These are phyloP conservation scores for Colletotrichum lentis DNA, from an alignment of 2,329 filamentous ascomycete genomes.

Conservation along the genomic window DNA sequence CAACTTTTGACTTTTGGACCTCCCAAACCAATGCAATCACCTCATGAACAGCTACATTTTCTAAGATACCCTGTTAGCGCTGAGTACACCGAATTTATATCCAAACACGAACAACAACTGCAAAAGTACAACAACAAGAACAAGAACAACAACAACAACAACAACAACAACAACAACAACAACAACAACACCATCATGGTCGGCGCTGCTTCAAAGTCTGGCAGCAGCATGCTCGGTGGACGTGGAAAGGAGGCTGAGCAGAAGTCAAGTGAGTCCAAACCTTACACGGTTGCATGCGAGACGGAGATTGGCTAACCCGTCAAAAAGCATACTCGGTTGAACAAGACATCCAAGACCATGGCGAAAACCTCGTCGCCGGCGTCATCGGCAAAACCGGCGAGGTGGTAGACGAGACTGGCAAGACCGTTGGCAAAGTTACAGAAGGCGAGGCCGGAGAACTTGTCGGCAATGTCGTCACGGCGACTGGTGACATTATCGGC, in stretches of 20 bases:
- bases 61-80: slow-evolving; percentile 26
- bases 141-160: not conserved
- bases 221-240: slow-evolving; percentile 42
- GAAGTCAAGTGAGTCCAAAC: slow-evolving; percentile 44
- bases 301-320: not conserved
- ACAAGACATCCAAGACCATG: slow-evolving; percentile 40
- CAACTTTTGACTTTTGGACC: slow-evolving; percentile 2
- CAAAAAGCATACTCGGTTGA: slow-evolving; percentile 32
- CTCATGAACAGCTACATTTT: slow-evolving; percentile 28
- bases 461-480: slow-evolving; percentile 51
- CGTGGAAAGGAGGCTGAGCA: slow-evolving; percentile 46
- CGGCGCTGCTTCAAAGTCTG: slow-evolving; percentile 36
- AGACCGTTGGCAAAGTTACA: slow-evolving; percentile 53
- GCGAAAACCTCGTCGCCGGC: slow-evolving; percentile 50
- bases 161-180: not conserved
- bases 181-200: slow-evolving; percentile 15
- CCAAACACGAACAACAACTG: slow-evolving; percentile 36
- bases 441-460: slow-evolving; percentile 53
- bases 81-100: slow-evolving; percentile 20
- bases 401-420: slow-evolving; percentile 55
- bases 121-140: slow-evolving; percentile 4
- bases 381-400: slow-evolving; percentile 56
- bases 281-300: not conserved
- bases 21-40: slow-evolving; percentile 33
- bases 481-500: slow-evolving; percentile 48